Percentiles rank a stretch among this genome's conserved stretches.
phyloP scores from a whole-genome alignment of 1,284 basidiomycete species.

The Apiotrichum sp. region DNA sequence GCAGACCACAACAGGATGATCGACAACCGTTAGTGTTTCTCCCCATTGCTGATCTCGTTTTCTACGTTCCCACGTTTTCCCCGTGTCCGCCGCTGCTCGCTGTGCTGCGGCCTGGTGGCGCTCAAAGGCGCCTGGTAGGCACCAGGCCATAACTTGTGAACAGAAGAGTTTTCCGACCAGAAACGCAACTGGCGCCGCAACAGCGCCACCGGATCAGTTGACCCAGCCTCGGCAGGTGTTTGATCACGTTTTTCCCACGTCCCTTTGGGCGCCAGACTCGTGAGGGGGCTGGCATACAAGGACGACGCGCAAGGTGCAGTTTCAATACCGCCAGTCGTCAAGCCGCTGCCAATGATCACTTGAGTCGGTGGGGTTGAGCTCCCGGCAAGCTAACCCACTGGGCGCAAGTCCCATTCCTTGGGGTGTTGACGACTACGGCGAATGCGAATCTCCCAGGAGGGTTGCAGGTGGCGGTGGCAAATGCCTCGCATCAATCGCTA shows the following conservation, averaged over 20 bases:
- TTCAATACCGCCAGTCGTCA: no score
- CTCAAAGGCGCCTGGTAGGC: neutral
- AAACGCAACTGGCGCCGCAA: neutral
- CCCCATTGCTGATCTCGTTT: constrained; percentile 9
- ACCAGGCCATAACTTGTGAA: constrained; percentile 1
- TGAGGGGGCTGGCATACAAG: no score
- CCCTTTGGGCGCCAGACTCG: no score
- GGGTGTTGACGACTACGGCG: neutral
- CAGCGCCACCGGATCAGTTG: neutral
- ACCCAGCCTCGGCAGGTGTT: neutral
- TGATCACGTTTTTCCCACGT: no score
- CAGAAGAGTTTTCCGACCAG: neutral
- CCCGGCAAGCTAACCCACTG: neutral
- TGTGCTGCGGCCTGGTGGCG: constrained; percentile 1
- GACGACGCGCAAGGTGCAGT: no score
- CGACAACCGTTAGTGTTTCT: constrained; percentile 92
- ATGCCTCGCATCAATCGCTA: neutral
- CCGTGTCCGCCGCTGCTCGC: constrained; percentile 12
- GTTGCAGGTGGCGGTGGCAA: neutral
- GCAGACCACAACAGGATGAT: constrained; percentile 92
- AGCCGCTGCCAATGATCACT: no score
- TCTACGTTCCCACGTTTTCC: neutral
- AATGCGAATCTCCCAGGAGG: no score
- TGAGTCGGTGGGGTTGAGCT: no score
- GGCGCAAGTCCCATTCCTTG: neutral